Percentiles rank a stretch among this genome's conserved stretches.
Conservation (phyloP, 148 eudicot genomes). For the Amaranthus cruentus region DNA sequence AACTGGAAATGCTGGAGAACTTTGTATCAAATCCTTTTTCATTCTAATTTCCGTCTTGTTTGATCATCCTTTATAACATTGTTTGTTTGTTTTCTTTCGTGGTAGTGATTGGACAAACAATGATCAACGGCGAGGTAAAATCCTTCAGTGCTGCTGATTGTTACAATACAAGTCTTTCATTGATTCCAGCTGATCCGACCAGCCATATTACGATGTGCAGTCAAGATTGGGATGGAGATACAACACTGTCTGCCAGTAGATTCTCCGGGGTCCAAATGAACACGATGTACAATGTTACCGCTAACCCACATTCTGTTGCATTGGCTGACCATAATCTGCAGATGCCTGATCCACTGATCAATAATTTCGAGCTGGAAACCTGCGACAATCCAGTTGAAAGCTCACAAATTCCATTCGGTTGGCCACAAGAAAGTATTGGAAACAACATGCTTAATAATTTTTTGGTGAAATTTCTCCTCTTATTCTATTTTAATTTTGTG, state of each 20-base stretch:
- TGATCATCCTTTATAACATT: too few species aligned
- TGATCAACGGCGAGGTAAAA: too few species aligned
- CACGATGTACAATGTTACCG: slow-evolving; percentile 2
- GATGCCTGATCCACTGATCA: background rate
- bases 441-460: slow-evolving; percentile 1
- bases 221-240: background rate
- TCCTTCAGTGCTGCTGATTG: too few species aligned
- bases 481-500: background rate
- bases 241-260: background rate
- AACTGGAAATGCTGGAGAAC: too few species aligned
- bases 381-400: background rate
- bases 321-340: background rate
- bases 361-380: background rate
- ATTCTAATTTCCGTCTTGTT: too few species aligned
- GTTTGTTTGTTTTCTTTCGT: too few species aligned
- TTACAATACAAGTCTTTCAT: too few species aligned
- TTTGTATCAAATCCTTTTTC: too few species aligned
- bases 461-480: slow-evolving; percentile 7
- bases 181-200: too few species aligned
- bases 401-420: slow-evolving; percentile 10
- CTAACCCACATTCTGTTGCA: background rate
- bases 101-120: too few species aligned
- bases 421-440: slow-evolving; percentile 8
- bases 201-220: too few species aligned
- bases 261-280: slow-evolving; percentile 14